Base-by-base conservation (phyloP, 2,329 filamentous ascomycete genomes). In the Trichoderma breve region DNA sequence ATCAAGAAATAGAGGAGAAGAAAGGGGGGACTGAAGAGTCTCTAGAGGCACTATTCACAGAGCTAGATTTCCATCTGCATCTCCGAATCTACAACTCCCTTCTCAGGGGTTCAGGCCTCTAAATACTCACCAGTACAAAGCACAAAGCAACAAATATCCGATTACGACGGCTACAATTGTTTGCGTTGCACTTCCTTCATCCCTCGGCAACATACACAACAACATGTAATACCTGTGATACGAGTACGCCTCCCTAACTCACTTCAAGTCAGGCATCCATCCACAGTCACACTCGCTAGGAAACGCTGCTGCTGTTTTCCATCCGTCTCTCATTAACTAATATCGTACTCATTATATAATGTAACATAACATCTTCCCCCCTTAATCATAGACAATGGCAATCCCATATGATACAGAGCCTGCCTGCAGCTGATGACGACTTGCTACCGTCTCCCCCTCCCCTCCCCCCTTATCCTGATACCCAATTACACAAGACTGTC, bases 341-440 rank as follows among this genome's bases (percentile, higher is more conserved):
- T 73, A 65, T 74, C 51, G 57, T 72, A 60, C 68, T 64, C 57
- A 70, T 67, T 55, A 73, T 74, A 74, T 71, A 62, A 67, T 57
- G 34, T 64, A 70, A 70, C 68, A 70, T 58, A 66, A 70, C 39
- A 43, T 63, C 68, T 51, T 26, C 39, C 61, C 61, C 66, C 60
- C 57, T 58, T 72, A 70, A 71, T 34, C 70, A 67, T 74, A 7
- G 72, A 69, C 32, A 60, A 69, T 62, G 53, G 47, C 71, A 62
- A 24, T 43, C 57, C 71, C 51, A 71, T 30, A 70, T 73, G 36
- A 66, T 63, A 69, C 67, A 69, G 64, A 70, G 64, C n/a, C 61
- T 62, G 62, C 26, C 61, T 63, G 34, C 53, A 60, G 65, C 65
- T 51, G n/a, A 14, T 62, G 26, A 60, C 30, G 8, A 51, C 26